Conservation (phyloP, 345 rosid genomes). For the Psidium friedrichsthalianum region DNA sequence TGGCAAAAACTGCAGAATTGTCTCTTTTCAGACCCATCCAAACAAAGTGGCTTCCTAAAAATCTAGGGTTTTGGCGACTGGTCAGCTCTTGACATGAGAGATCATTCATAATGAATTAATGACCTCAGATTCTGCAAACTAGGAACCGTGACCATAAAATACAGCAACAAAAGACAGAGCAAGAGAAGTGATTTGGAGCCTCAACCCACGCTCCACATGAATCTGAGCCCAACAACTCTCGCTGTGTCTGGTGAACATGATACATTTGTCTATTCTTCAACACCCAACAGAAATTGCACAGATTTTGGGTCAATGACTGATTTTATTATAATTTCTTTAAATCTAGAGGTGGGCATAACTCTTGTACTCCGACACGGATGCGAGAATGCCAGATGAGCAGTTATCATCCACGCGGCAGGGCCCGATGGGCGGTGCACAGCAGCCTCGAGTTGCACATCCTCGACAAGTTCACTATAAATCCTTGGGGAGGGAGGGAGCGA, state of each 20-base stretch:
- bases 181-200: not conserved
- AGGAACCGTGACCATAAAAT: not conserved
- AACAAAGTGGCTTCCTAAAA: not conserved
- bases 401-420: slow-evolving; percentile 11
- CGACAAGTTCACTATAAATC: not conserved
- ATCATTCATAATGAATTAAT: not conserved
- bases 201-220: not conserved
- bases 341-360: not conserved
- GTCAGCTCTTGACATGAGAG: not conserved
- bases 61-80: not conserved
- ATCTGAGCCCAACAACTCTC: not conserved
- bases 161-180: not conserved
- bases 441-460: slow-evolving; percentile 23
- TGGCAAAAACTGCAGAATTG: not conserved
- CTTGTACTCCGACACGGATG: not conserved
- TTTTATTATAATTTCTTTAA: not conserved
- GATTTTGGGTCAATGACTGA: not conserved
- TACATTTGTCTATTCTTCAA: not conserved
- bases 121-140: not conserved
- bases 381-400: not conserved
- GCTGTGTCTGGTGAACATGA: not conserved
- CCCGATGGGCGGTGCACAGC: slow-evolving; percentile 5
- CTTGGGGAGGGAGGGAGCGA: not conserved
- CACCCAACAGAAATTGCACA: not conserved
- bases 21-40: not conserved